Percentiles rank a stretch among this genome's conserved stretches.
Conservation (phyloP, 2,329 filamentous ascomycete species). For the Aspergillus amoenus region DNA sequence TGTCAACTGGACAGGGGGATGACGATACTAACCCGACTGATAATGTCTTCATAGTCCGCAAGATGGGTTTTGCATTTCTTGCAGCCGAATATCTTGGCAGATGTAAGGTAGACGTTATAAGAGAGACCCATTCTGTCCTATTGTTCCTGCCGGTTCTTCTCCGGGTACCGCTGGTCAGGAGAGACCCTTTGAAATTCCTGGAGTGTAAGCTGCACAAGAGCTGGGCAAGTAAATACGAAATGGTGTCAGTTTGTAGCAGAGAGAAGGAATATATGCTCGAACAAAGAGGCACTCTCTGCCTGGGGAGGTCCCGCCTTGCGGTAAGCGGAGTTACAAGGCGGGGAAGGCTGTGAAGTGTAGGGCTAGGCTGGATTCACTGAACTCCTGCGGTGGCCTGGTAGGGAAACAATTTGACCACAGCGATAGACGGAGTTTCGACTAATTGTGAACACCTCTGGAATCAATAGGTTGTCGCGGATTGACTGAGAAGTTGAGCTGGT, state of each 20-base stretch:
- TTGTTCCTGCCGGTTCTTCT: slow-evolving; percentile 16
- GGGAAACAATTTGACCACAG: background rate
- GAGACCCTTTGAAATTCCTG: slow-evolving; percentile 13
- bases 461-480: background rate
- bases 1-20: no score
- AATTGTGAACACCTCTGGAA: background rate
- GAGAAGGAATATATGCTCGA: background rate
- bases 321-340: slow-evolving; percentile 10
- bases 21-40: slow-evolving; percentile 73
- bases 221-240: slow-evolving; percentile 5
- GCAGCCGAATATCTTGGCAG: slow-evolving; percentile 86
- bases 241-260: slow-evolving; percentile 6
- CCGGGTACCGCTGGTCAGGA: slow-evolving; percentile 15
- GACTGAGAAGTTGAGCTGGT: background rate
- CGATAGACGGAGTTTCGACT: background rate
- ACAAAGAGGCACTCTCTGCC: slow-evolving; percentile 3
- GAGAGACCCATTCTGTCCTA: slow-evolving; percentile 70
- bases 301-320: slow-evolving; percentile 14
- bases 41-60: slow-evolving; percentile 92
- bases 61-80: slow-evolving; percentile 95
- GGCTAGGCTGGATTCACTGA: background rate
- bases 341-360: slow-evolving; percentile 2
- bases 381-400: background rate
- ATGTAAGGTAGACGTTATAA: slow-evolving; percentile 89
- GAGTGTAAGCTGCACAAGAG: slow-evolving; percentile 21